phyloP scores from a whole-genome alignment of 305 asterid genomes.

The Fraxinus angustifolia region DNA sequence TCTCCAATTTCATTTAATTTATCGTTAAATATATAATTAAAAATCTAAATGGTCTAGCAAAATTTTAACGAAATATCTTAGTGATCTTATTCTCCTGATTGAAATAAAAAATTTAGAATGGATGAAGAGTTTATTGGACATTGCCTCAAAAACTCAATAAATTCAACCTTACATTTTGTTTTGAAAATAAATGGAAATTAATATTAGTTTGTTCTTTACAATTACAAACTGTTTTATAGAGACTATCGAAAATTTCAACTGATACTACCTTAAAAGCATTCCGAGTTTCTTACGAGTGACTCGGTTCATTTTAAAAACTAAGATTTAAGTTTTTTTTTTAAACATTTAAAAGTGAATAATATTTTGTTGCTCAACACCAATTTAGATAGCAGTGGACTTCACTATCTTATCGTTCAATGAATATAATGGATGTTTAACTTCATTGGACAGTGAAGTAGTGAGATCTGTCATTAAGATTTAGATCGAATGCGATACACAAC shows the following conservation, averaged over 20 bases:
- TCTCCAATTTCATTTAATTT: background rate
- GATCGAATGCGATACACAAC: background rate
- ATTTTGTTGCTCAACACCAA: no score
- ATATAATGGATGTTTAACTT: background rate
- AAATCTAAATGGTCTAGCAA: background rate
- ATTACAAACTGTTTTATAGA: background rate
- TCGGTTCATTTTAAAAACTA: no score
- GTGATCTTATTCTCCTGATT: background rate
- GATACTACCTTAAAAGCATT: background rate
- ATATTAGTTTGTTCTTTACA: background rate
- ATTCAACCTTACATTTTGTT: background rate
- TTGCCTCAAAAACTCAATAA: background rate
- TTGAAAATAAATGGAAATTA: background rate
- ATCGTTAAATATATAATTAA: no score
- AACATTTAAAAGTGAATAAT: no score
- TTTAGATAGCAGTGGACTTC: no score
- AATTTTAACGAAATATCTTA: background rate
- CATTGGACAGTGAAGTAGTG: background rate
- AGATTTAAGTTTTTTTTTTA: no score
- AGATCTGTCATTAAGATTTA: background rate
- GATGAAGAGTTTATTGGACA: background rate
- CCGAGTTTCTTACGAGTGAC: no score
- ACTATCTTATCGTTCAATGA: no score
- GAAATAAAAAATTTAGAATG: background rate
- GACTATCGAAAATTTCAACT: background rate